Base-by-base conservation (phyloP, 768 basidiomycete genomes). In the Auriscalpium microsporum region DNA sequence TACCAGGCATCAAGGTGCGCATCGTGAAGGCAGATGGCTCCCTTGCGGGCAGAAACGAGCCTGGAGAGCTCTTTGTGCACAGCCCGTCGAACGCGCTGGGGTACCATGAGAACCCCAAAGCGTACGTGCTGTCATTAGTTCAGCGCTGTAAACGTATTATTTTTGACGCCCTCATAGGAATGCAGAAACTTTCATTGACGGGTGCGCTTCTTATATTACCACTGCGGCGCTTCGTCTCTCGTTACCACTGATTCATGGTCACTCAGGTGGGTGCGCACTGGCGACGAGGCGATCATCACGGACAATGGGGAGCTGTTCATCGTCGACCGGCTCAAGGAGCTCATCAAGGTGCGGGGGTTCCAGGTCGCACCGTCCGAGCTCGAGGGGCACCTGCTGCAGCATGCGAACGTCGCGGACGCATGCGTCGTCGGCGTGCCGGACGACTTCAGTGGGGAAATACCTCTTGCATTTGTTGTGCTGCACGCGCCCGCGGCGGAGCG, bases 291-390 rank as follows among this genome's bases (percentile, higher is more conserved):
- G 2, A 68, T 71, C 57, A 77, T 87, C 47, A 70, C 75, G 49
- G 63, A 72, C 62, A 76, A 83, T 54, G 73, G 75, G 8, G 80
- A 86, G 45, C 48, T 87, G 4, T 79, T 80, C 61, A 74, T 86
- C 40, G 67, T 84, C 11, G 84, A 86, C 63, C 72, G 84, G 44
- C 62, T 86, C 19, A 87, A 86, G 72, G 84, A 86, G 68, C 74
- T 86, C 35, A 69, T 87, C 63, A 87, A 87, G 70, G 81, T 84
- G 42, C 76, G 70, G 62, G 86, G 87, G 3, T 84, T 83, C 65
- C 86, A 88, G 64, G 86, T 88, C 1, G 83, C 86, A 1, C 86
- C 86, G 2, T 84, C 86, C 4, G 85, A 86, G 58, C 71, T 87
- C 10, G 86, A 87, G 62, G 86, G 79, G 16, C 82, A 82, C 56